A percentile compares a stretch with the other conserved stretches of the same genome.
These are phyloP conservation scores for Arbutus unedo DNA, from an alignment of 148 eudicot species.

Conservation along the genomic window DNA sequence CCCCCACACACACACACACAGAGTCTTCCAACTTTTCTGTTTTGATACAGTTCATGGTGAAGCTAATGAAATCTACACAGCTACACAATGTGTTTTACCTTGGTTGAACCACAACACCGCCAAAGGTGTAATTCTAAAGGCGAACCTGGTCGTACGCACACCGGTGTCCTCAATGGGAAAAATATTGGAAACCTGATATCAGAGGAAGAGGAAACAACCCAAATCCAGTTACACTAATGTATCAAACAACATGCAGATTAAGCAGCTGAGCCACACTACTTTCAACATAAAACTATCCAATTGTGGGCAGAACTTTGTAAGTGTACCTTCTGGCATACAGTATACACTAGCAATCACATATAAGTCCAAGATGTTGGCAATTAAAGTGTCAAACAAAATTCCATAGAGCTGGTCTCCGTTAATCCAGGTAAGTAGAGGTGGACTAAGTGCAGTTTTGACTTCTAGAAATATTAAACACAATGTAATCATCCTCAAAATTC, in stretches of 20 bases:
- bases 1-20: neutral
- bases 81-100: slow-evolving; percentile 38
- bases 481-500: no score
- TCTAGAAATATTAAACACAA: neutral
- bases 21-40: slow-evolving; percentile 1
- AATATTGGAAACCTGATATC: slow-evolving; percentile 83
- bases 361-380: neutral
- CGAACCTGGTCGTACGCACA: slow-evolving; percentile 51
- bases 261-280: neutral
- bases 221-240: slow-evolving; percentile 8
- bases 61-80: neutral
- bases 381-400: neutral
- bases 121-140: slow-evolving; percentile 77
- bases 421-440: neutral
- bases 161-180: slow-evolving; percentile 77
- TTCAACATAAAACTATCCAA: neutral
- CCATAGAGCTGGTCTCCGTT: neutral
- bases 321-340: neutral
- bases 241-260: neutral
- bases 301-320: neutral
- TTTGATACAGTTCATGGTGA: neutral
- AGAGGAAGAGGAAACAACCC: slow-evolving; percentile 5
- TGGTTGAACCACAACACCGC: slow-evolving; percentile 84
- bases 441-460: neutral
- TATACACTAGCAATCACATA: neutral